phyloP scores from a whole-genome alignment of 2,329 filamentous ascomycete genomes.

The Cytospora mali region DNA sequence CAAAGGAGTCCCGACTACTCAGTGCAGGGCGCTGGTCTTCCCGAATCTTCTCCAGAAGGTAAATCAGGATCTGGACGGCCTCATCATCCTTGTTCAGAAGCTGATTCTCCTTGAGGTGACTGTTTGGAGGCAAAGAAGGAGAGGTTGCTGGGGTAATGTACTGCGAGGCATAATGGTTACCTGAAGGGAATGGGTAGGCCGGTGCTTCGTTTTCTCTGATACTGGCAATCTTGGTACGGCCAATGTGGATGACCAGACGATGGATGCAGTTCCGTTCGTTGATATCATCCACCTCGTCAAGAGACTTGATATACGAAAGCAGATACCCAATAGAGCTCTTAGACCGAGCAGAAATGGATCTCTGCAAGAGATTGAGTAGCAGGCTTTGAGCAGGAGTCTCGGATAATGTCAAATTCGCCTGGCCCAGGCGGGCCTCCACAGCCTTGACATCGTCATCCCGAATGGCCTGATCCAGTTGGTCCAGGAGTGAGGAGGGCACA shows the following conservation, averaged over 20 bases:
- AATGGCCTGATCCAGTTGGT: constrained; percentile 72
- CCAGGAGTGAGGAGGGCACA: constrained; percentile 68
- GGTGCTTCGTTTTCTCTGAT: constrained; percentile 53
- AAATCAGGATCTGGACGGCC: constrained; percentile 67
- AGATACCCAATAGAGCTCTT: constrained; percentile 72
- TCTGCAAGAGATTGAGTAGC: constrained; percentile 79
- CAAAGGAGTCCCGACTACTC: constrained; percentile 72
- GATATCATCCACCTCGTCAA: constrained; percentile 89
- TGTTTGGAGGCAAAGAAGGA: constrained; percentile 62
- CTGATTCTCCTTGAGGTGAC: constrained; percentile 62
- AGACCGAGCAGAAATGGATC: constrained; percentile 71
- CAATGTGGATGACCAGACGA: constrained; percentile 88
- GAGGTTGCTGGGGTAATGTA: constrained; percentile 81
- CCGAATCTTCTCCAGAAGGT: constrained; percentile 68
- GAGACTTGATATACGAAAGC: constrained; percentile 66
- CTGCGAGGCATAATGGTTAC: constrained; percentile 61
- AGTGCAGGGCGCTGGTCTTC: constrained; percentile 70
- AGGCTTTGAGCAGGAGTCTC: constrained; percentile 63
- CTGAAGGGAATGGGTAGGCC: constrained; percentile 51
- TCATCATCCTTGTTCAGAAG: constrained; percentile 71
- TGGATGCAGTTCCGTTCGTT: constrained; percentile 94
- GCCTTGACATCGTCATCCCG: constrained; percentile 65
- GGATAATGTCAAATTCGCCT: constrained; percentile 57
- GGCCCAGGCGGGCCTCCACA: constrained; percentile 59
- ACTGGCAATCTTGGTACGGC: constrained; percentile 64